Conservation (phyloP, 2,329 filamentous ascomycete species). For the Penicillium sp. region DNA sequence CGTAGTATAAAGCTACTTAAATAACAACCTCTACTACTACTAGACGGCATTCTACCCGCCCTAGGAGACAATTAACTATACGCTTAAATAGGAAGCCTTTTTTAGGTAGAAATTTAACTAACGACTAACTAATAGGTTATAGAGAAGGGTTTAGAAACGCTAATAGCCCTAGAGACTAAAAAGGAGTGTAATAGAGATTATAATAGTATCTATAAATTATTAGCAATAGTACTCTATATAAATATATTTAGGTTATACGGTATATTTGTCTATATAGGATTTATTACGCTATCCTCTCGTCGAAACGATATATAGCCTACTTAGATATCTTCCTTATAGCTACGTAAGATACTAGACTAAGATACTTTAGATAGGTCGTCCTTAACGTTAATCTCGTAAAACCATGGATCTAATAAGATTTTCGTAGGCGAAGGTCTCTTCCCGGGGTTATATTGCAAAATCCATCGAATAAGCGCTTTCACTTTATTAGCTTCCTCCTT, state of each 20-base stretch:
- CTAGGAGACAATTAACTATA: no score
- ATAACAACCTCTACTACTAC: no score
- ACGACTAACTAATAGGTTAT: background rate
- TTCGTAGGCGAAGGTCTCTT: constrained; percentile 30
- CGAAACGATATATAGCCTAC: no score
- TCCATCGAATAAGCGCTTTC: constrained; percentile 28
- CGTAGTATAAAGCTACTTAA: no score
- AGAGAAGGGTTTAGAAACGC: background rate
- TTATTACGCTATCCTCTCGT: no score
- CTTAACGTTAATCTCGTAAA: constrained; percentile 21
- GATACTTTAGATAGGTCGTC: constrained; percentile 3
- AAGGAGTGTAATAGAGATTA: background rate
- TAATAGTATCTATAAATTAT: background rate
- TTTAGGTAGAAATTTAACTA: background rate
- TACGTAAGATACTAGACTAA: constrained; percentile 1
- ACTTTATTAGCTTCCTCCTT: no score
- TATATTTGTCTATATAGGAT: no score
- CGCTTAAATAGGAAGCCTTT: no score
- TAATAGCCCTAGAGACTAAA: background rate
- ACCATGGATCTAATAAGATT: constrained; percentile 34
- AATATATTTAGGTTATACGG: background rate
- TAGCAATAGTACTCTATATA: background rate
- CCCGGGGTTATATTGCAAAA: constrained; percentile 31
- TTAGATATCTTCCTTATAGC: no score
- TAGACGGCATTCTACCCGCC: no score